Conservation (phyloP, 1,284 basidiomycete genomes). For the Trichosporon coremiiforme region DNA sequence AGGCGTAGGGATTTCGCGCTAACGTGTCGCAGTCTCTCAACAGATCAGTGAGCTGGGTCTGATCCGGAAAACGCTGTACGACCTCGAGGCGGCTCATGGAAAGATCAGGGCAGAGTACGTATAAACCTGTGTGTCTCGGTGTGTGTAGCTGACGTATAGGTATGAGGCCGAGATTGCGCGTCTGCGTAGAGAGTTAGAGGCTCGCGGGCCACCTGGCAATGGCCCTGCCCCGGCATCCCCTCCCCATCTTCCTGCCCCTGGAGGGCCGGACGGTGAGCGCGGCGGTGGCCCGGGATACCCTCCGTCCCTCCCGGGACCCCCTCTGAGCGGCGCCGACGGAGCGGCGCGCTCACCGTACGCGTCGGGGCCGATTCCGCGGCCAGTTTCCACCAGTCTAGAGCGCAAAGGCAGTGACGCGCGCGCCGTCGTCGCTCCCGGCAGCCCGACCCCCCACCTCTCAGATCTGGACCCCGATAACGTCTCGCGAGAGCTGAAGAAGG, state of each 20-base stretch:
- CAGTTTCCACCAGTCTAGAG: slow-evolving; percentile 47
- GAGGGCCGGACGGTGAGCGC: slow-evolving; percentile 27
- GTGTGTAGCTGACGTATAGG: slow-evolving; percentile 39
- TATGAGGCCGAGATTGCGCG: slow-evolving; percentile 74
- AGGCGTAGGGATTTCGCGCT: neutral
- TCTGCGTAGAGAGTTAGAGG: slow-evolving; percentile 67
- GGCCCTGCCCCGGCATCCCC: slow-evolving; percentile 27
- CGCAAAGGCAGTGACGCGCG: slow-evolving; percentile 33
- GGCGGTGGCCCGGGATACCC: slow-evolving; percentile 18
- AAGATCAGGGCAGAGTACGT: slow-evolving; percentile 67
- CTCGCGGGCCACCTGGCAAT: slow-evolving; percentile 50
- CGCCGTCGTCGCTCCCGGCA: slow-evolving; percentile 32
- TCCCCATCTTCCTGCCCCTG: slow-evolving; percentile 36
- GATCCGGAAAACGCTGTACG: slow-evolving; percentile 73
- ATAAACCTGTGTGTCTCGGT: neutral
- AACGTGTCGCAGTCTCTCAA: slow-evolving; percentile 61
- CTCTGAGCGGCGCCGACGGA: slow-evolving; percentile 42
- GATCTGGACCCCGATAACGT: slow-evolving; percentile 61
- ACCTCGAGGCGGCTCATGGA: slow-evolving; percentile 72
- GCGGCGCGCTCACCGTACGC: slow-evolving; percentile 32
- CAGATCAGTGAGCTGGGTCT: slow-evolving; percentile 73
- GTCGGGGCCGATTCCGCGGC: slow-evolving; percentile 35
- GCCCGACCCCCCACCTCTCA: slow-evolving; percentile 50
- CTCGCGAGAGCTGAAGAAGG: slow-evolving; percentile 65
- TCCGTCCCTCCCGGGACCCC: slow-evolving; percentile 36